Conservation (phyloP, 306 rosid species). For the Cicer pinnatifidum region DNA sequence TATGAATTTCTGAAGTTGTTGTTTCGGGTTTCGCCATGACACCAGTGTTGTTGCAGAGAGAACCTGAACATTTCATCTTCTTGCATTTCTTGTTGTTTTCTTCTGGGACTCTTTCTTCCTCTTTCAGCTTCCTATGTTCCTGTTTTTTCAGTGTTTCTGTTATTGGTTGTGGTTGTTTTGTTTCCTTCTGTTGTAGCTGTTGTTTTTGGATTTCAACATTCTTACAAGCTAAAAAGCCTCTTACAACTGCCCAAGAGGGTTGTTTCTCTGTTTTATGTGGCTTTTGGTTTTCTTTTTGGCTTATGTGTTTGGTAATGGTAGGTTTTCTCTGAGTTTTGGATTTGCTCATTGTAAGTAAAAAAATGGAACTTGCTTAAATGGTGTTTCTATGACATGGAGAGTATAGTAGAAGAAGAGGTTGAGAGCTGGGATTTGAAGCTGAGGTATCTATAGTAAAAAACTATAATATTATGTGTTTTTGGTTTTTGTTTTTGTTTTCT, state of each 20-base stretch:
- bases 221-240: slow-evolving; percentile 75
- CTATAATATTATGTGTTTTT: slow-evolving; percentile 21
- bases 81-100: slow-evolving; percentile 72
- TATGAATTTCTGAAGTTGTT: slow-evolving; percentile 63
- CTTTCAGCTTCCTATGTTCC: slow-evolving; percentile 52
- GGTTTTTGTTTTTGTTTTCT: slow-evolving; percentile 1
- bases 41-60: slow-evolving; percentile 83
- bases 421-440: slow-evolving; percentile 31
- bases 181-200: slow-evolving; percentile 43
- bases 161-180: slow-evolving; percentile 29
- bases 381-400: slow-evolving; percentile 31
- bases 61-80: slow-evolving; percentile 95
- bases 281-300: slow-evolving; percentile 55
- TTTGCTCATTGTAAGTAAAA: slow-evolving; percentile 63
- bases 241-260: slow-evolving; percentile 79
- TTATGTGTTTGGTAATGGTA: slow-evolving; percentile 50
- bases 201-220: slow-evolving; percentile 61
- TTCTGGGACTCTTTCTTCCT: slow-evolving; percentile 64
- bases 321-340: slow-evolving; percentile 56
- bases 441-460: slow-evolving; percentile 14
- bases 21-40: slow-evolving; percentile 74
- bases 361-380: slow-evolving; percentile 43
- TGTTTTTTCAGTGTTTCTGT: slow-evolving; percentile 51
- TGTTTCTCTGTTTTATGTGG: slow-evolving; percentile 65
- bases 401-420: neutral